Conservation (phyloP, 2,329 filamentous ascomycete species). For the Graphilbum ipis-grandicollis region DNA sequence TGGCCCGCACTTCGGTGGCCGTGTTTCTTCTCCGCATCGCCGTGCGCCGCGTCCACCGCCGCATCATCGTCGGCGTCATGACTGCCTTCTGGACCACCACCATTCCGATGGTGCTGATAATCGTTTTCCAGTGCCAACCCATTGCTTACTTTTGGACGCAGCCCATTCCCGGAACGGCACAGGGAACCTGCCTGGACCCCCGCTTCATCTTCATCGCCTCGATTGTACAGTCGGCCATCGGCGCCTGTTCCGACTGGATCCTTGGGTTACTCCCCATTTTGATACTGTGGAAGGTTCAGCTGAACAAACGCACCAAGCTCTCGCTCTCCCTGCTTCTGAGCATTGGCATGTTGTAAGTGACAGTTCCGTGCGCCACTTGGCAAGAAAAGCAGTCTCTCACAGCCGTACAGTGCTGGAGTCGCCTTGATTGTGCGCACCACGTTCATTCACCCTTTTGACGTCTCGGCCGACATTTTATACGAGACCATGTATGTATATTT, state of each 20-base stretch:
- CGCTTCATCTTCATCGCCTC: constrained; percentile 23
- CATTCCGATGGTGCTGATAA: constrained; percentile 5
- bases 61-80: constrained; percentile 19
- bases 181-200: constrained; percentile 22
- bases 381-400: background rate
- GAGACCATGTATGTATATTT: constrained; percentile 12
- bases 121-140: constrained; percentile 29
- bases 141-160: constrained; percentile 29
- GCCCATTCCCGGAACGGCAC: constrained; percentile 12
- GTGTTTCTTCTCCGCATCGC: constrained; percentile 23
- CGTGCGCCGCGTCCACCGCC: constrained; percentile 15
- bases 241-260: constrained; percentile 31
- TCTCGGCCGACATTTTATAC: constrained; percentile 14
- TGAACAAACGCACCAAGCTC: constrained; percentile 27
- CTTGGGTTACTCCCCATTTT: constrained; percentile 31
- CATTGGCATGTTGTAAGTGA: constrained; percentile 29
- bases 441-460: constrained; percentile 13
- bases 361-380: too few species aligned
- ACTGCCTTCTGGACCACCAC: constrained; percentile 14
- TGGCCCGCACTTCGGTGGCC: constrained; percentile 22
- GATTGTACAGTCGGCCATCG: constrained; percentile 27
- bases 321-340: constrained; percentile 27
- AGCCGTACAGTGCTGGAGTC: constrained; percentile 16
- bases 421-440: constrained; percentile 21
- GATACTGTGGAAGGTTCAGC: constrained; percentile 31